A percentile compares a stretch with the other conserved stretches of the same genome.
phyloP scores from a whole-genome alignment of 2,329 filamentous ascomycete species.

The Septoria petroselini region DNA sequence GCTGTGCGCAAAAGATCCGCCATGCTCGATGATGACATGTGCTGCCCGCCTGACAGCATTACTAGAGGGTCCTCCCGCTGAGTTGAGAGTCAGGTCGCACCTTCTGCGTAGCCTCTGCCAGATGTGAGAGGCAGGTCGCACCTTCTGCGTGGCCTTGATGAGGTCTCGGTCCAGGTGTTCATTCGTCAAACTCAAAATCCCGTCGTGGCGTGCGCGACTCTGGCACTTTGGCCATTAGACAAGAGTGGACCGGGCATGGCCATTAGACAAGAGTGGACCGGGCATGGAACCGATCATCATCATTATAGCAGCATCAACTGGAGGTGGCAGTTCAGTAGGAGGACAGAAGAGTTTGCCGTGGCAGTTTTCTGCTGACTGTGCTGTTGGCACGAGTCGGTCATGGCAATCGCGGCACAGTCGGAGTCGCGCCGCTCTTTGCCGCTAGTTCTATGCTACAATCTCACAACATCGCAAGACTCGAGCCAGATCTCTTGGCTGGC shows the following conservation, averaged over 20 bases:
- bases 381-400: too few relatives aligned
- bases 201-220: conserved; percentile 7
- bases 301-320: too few relatives aligned
- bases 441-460: too few relatives aligned
- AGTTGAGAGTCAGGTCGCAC: not conserved
- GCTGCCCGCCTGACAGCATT: not conserved
- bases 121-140: not conserved
- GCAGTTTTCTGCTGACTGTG: too few relatives aligned
- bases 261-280: too few relatives aligned
- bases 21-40: not conserved
- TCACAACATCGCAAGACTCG: too few relatives aligned
- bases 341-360: too few relatives aligned
- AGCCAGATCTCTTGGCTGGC: too few relatives aligned
- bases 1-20: not conserved
- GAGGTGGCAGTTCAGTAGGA: too few relatives aligned
- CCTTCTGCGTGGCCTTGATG: not conserved
- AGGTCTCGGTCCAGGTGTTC: conserved; percentile 3
- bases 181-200: conserved; percentile 6
- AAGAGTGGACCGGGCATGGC: not conserved
- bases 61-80: not conserved
- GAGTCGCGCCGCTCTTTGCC: too few relatives aligned
- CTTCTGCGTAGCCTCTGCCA: not conserved
- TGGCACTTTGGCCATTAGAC: not conserved
- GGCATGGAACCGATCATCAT: too few relatives aligned
- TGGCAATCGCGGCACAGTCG: too few relatives aligned